Conservation (phyloP, 257 asterid species). For the Jasminum sambac region DNA sequence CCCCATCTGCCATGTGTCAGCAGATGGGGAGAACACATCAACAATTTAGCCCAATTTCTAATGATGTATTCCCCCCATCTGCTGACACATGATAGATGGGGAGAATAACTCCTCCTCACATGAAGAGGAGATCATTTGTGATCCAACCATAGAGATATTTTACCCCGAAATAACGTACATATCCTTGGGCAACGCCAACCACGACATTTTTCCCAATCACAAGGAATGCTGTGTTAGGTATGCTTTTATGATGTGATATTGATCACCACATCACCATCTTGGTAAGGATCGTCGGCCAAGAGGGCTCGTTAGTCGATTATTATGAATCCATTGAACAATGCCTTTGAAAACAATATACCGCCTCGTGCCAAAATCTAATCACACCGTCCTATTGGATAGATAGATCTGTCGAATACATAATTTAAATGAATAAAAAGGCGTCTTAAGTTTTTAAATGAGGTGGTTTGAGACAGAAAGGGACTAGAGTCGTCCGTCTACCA, state of each 20-base stretch:
- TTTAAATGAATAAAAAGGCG: too few relatives aligned
- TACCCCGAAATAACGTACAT: slow-evolving; percentile 31
- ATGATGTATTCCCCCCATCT: too few relatives aligned
- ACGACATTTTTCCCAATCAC: slow-evolving; percentile 25
- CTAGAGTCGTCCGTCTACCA: too few relatives aligned
- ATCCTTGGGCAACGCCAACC: slow-evolving; percentile 29
- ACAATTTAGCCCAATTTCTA: too few relatives aligned
- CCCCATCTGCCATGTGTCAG: too few relatives aligned
- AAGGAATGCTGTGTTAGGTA: slow-evolving; percentile 18
- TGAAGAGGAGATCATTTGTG: too few relatives aligned
- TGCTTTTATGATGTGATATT: slow-evolving; percentile 20
- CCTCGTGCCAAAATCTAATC: slow-evolving; percentile 24
- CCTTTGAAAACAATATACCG: slow-evolving; percentile 24
- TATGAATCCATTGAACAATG: slow-evolving; percentile 33
- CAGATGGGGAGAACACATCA: too few relatives aligned
- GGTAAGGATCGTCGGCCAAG: slow-evolving; percentile 27
- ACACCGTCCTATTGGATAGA: neutral
- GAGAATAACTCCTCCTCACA: too few relatives aligned
- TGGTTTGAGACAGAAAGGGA: too few relatives aligned
- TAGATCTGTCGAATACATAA: too few relatives aligned
- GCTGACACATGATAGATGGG: too few relatives aligned
- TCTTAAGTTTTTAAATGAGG: too few relatives aligned
- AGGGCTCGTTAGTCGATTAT: slow-evolving; percentile 22
- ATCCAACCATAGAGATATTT: slow-evolving; percentile 11
- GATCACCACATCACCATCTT: slow-evolving; percentile 8